phyloP scores from a whole-genome alignment of 441 rosid genomes.

The Populus hybrid region DNA sequence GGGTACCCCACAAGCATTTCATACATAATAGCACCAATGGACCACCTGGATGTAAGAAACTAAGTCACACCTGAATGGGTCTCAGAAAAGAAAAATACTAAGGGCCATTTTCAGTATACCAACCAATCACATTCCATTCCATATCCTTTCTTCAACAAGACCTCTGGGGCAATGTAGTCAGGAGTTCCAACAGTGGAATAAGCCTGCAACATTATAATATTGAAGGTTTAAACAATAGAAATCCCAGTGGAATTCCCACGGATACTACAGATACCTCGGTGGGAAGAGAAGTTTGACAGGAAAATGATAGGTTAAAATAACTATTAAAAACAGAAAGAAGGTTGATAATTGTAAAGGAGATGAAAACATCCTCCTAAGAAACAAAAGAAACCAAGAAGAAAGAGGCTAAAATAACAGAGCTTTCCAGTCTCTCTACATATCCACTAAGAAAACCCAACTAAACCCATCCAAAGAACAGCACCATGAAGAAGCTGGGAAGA shows the following conservation, averaged over 20 bases:
- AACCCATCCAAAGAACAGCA: neutral
- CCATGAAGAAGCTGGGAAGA: neutral
- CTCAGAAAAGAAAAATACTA: neutral
- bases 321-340: neutral
- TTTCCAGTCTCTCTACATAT: neutral
- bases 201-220: conserved; percentile 53
- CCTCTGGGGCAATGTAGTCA: conserved; percentile 98
- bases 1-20: conserved; percentile 99
- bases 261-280: neutral
- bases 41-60: conserved; percentile 64
- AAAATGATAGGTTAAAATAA: neutral
- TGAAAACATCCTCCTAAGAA: neutral
- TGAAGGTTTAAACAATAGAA: conserved; percentile 17
- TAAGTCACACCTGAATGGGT: conserved; percentile 16
- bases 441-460: neutral
- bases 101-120: conserved; percentile 27
- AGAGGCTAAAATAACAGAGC: neutral
- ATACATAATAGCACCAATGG: conserved; percentile 98
- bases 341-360: neutral
- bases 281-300: neutral
- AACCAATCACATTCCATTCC: conserved; percentile 99
- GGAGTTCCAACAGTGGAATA: conserved; percentile 99
- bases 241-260: neutral
- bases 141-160: conserved; percentile 92
- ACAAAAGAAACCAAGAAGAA: neutral